Conservation (phyloP, 805 yeast species). For the Saccharomycopsis olivae region DNA sequence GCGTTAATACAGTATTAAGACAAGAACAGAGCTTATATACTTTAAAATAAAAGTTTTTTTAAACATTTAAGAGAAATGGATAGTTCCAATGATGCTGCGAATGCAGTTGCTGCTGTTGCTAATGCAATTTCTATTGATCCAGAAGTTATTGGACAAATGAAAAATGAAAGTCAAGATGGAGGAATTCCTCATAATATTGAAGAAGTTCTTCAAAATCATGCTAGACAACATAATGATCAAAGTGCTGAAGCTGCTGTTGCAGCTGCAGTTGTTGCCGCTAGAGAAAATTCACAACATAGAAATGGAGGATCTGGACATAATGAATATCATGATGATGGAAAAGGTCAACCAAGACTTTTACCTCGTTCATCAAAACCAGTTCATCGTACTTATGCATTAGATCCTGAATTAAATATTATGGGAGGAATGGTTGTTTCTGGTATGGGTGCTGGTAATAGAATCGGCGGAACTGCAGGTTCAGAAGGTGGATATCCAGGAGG, state of each 20-base stretch:
- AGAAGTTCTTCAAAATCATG: constrained; percentile 3
- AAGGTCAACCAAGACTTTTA: not conserved
- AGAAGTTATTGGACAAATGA: constrained; percentile 11
- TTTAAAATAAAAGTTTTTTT: too few relatives aligned
- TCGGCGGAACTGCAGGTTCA: not conserved
- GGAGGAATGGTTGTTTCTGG: not conserved
- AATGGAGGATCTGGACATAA: too few relatives aligned
- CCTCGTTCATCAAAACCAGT: not conserved
- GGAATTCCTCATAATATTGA: not conserved
- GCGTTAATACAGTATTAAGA: too few relatives aligned
- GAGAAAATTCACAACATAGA: constrained; percentile 32
- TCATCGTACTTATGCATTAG: constrained; percentile 18
- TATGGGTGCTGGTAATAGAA: not conserved
- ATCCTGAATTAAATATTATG: constrained; percentile 19
- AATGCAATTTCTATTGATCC: constrained; percentile 14
- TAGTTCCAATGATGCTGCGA: constrained; percentile 7
- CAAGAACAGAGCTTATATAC: too few relatives aligned
- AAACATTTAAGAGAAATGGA: too few relatives aligned
- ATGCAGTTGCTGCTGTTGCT: constrained; percentile 4
- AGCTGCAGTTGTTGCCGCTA: constrained; percentile 20
- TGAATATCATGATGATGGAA: not conserved
- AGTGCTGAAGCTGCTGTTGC: constrained; percentile 21
- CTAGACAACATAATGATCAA: not conserved
- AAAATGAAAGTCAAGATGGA: not conserved
- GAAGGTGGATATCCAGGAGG: not conserved